phyloP scores from a whole-genome alignment of 441 rosid species.

The Euphorbia schlechtendalii region DNA sequence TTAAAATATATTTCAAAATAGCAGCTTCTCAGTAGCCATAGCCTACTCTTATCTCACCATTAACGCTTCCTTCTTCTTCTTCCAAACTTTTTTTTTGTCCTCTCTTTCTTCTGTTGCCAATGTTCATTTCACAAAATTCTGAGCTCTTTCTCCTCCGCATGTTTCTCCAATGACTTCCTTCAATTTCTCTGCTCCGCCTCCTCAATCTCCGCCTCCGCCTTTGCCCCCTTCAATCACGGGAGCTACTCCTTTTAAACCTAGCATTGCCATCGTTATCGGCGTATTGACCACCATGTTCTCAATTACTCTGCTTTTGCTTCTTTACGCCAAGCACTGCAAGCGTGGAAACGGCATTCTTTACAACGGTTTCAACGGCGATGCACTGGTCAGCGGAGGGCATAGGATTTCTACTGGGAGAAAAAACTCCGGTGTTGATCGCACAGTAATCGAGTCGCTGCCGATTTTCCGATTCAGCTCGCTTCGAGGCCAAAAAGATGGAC shows the following conservation, averaged over 20 bases:
- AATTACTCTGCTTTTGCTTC: conserved; percentile 67
- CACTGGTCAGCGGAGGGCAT: conserved; percentile 2
- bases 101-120: conserved; percentile 10
- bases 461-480: conserved; percentile 72
- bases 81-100: not conserved
- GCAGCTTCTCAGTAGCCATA: not conserved
- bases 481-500: conserved; percentile 60
- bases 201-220: conserved; percentile 8
- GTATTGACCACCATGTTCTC: conserved; percentile 60
- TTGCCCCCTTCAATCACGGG: conserved; percentile 10
- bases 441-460: conserved; percentile 69
- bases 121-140: conserved; percentile 8
- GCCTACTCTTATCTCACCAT: not conserved
- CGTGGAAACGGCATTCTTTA: conserved; percentile 12
- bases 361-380: not conserved
- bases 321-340: conserved; percentile 74
- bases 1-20: no score
- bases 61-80: not conserved
- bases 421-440: conserved; percentile 73
- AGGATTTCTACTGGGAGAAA: conserved; percentile 24
- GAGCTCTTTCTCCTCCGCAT: not conserved
- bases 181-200: conserved; percentile 24
- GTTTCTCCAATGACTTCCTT: not conserved
- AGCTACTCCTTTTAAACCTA: conserved; percentile 41
- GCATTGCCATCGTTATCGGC: conserved; percentile 53